Evolutionary conservation across 371 early-diverging fungal genomes (phyloP).

Genomic region (Mucor circinelloides): DNA sequence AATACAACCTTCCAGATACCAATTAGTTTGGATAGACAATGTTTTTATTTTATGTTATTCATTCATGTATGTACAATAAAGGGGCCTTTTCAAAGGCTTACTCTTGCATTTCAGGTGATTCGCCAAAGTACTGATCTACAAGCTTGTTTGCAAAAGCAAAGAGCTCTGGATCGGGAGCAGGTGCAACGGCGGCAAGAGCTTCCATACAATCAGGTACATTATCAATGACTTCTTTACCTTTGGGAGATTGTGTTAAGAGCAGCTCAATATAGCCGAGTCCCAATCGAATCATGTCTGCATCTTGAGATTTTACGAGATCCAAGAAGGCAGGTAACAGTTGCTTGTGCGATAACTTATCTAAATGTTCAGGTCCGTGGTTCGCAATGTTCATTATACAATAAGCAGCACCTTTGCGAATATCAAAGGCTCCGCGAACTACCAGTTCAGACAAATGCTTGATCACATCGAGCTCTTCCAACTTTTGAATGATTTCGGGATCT

Average conservation of each 20-base stretch:
- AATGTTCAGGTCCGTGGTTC: conserved; percentile 25
- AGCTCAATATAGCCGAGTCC: conserved; percentile 28
- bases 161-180: conserved; percentile 29
- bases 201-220: conserved; percentile 32
- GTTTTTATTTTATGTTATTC: not conserved
- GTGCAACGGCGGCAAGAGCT: conserved; percentile 29
- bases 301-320: conserved; percentile 28
- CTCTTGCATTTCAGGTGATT: conserved; percentile 23
- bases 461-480: conserved; percentile 52
- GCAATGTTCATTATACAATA: conserved; percentile 33
- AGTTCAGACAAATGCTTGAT: conserved; percentile 59
- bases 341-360: conserved; percentile 18
- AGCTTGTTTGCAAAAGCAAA: conserved; percentile 27
- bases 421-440: conserved; percentile 58
- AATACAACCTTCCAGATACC: not conserved
- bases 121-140: conserved; percentile 30
- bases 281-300: conserved; percentile 30
- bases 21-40: not conserved
- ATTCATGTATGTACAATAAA: conserved; percentile 1
- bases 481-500: conserved; percentile 25
- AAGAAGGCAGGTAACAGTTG: conserved; percentile 20
- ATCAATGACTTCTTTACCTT: conserved; percentile 25
- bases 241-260: conserved; percentile 17
- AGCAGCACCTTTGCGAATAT: conserved; percentile 65
- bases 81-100: not conserved